These are phyloP conservation scores for Colletotrichum lupini DNA, from an alignment of 2,329 filamentous ascomycete species.

Conservation along the genomic window DNA sequence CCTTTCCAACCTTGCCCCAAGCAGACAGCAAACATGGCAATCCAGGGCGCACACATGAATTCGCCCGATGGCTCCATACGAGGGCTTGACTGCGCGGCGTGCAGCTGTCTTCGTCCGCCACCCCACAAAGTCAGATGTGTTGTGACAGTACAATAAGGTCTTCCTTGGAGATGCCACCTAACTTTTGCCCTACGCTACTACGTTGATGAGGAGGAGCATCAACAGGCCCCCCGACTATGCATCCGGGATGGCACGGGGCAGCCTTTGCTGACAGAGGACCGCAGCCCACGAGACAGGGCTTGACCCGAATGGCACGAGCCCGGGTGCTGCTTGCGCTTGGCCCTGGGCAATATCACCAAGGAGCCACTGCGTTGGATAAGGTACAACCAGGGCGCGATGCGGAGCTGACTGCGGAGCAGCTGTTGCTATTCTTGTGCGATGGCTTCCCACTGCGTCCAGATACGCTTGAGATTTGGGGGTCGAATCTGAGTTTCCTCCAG, in stretches of 20 bases:
- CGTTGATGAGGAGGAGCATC: not conserved
- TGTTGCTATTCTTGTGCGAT: conserved; percentile 16
- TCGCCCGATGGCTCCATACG: not conserved
- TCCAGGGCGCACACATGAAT: not conserved
- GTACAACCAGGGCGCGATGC: not conserved
- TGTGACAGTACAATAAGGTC: not conserved
- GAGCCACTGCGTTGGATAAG: not conserved
- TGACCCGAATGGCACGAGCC: not conserved
- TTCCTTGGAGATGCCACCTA: not conserved
- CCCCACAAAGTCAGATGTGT: not conserved
- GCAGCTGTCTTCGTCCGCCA: not conserved
- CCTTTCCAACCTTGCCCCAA: not conserved
- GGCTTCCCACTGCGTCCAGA: not conserved
- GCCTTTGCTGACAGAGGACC: not conserved
- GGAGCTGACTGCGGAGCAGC: not conserved
- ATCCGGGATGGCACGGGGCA: not conserved
- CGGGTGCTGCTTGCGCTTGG: not conserved
- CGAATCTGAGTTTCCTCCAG: not conserved
- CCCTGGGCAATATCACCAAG: not conserved
- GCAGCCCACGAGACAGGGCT: not conserved
- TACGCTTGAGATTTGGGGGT: not conserved
- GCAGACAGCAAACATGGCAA: not conserved
- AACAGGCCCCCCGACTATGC: not conserved
- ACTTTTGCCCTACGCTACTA: not conserved
- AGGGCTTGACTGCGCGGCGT: not conserved